These are phyloP conservation scores for Carex littledalei DNA, from an alignment of 176 grass and related monocot species.

Conservation along the genomic window DNA sequence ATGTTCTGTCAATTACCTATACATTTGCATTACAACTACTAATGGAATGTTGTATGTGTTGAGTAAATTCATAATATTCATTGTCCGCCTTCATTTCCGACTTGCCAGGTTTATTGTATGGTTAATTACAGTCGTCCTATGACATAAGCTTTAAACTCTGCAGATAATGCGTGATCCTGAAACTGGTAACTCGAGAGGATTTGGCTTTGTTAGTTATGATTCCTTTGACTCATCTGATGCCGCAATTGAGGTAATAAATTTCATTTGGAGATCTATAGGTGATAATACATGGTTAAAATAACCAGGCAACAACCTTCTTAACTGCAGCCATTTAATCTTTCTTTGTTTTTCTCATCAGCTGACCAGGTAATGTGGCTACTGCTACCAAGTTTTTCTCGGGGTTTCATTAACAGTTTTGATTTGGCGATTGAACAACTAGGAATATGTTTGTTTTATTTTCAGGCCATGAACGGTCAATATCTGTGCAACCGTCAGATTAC, in stretches of 20 bases:
- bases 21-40: background rate
- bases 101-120: background rate
- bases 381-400: background rate
- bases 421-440: background rate
- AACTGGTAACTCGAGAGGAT: slow-evolving; percentile 89
- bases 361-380: background rate
- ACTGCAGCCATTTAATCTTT: background rate
- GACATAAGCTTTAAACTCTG: background rate
- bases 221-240: slow-evolving; percentile 7
- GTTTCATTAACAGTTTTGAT: slow-evolving; percentile 8
- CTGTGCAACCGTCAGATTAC: slow-evolving; percentile 87
- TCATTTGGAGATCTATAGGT: background rate
- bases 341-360: background rate
- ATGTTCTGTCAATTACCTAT: too few relatives aligned
- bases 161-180: slow-evolving; percentile 98
- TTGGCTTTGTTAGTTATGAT: slow-evolving; percentile 55
- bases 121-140: background rate
- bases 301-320: background rate
- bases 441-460: slow-evolving; percentile 12
- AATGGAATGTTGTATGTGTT: background rate
- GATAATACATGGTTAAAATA: background rate
- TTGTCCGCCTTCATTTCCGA: background rate
- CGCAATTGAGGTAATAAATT: too few relatives aligned
- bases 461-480: slow-evolving; percentile 92
- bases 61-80: background rate